Conservation (phyloP, 805 yeast genomes). For the Kurtzmaniella fragi region DNA sequence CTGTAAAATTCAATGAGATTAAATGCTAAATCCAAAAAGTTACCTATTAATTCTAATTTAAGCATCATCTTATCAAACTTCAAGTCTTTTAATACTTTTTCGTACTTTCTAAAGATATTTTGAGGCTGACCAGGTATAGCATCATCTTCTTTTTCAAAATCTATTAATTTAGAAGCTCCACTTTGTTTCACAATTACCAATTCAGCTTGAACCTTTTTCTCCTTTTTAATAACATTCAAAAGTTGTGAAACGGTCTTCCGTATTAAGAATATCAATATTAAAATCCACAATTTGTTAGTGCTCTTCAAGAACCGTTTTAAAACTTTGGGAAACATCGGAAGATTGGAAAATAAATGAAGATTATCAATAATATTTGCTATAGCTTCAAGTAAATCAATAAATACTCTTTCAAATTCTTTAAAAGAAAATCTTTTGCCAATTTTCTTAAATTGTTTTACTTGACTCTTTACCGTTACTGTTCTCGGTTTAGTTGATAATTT, state of each 20-base stretch:
- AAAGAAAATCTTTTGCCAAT: constrained; percentile 17
- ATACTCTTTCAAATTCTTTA: constrained; percentile 23
- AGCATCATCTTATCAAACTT: constrained; percentile 40
- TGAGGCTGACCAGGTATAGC: constrained; percentile 3
- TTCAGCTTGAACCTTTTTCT: constrained; percentile 33
- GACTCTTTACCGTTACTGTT: not conserved
- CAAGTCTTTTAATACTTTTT: constrained; percentile 36
- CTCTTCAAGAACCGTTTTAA: constrained; percentile 29
- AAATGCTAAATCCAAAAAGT: constrained; percentile 35
- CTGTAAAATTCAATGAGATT: constrained; percentile 35
- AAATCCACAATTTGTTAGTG: constrained; percentile 40
- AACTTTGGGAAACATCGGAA: constrained; percentile 39
- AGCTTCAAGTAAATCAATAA: constrained; percentile 28
- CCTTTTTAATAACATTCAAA: constrained; percentile 33
- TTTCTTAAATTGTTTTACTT: not conserved
- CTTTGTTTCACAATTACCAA: constrained; percentile 23
- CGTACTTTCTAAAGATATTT: constrained; percentile 27
- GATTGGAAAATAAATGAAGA: constrained; percentile 34
- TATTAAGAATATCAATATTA: constrained; percentile 35
- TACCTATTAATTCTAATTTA: constrained; percentile 35
- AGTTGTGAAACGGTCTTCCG: constrained; percentile 39
- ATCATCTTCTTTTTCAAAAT: constrained; percentile 14
- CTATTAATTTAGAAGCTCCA: constrained; percentile 16
- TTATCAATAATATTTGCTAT: constrained; percentile 37
- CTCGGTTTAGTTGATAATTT: not conserved